Evolutionary conservation across 305 asterid genomes (phyloP).

Genomic region (Solanum hybrid): DNA sequence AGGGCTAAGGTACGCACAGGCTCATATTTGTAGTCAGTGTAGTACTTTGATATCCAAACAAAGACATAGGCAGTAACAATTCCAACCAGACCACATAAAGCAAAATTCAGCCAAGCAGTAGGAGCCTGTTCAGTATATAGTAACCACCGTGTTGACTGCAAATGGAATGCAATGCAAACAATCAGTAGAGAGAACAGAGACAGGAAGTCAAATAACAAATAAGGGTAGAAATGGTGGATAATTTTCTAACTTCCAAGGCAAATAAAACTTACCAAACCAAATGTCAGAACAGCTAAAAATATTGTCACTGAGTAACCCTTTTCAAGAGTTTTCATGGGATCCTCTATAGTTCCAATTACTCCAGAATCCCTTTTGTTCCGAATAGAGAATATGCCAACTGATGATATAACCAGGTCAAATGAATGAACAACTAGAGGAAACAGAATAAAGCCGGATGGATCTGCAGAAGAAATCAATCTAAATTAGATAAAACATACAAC

Average conservation of each 20-base stretch:
- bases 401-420: conserved; percentile 89
- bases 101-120: conserved; percentile 95
- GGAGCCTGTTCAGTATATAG: conserved; percentile 97
- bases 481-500: not conserved
- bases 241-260: conserved; percentile 3
- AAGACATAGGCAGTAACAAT: conserved; percentile 83
- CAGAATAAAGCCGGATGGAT: conserved; percentile 96
- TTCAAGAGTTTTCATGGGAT: conserved; percentile 94
- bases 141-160: conserved; percentile 99
- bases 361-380: conserved; percentile 70
- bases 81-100: conserved; percentile 95
- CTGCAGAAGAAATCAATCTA: conserved; percentile 42
- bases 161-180: conserved; percentile 17
- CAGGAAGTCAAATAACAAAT: not conserved
- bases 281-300: conserved; percentile 78
- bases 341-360: conserved; percentile 63
- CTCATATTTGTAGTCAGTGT: conserved; percentile 96
- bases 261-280: conserved; percentile 74
- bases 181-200: conserved; percentile 14
- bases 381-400: conserved; percentile 85
- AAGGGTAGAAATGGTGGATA: conserved; percentile 6
- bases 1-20: conserved; percentile 95
- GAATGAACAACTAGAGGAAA: conserved; percentile 99
- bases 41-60: conserved; percentile 82
- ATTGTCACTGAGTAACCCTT: conserved; percentile 91